Evolutionary conservation across 495 filamentous ascomycete genomes (phyloP), one percentile per base, ranked within the genome.

Genomic region (Hypoxylon subgilvum): DNA sequence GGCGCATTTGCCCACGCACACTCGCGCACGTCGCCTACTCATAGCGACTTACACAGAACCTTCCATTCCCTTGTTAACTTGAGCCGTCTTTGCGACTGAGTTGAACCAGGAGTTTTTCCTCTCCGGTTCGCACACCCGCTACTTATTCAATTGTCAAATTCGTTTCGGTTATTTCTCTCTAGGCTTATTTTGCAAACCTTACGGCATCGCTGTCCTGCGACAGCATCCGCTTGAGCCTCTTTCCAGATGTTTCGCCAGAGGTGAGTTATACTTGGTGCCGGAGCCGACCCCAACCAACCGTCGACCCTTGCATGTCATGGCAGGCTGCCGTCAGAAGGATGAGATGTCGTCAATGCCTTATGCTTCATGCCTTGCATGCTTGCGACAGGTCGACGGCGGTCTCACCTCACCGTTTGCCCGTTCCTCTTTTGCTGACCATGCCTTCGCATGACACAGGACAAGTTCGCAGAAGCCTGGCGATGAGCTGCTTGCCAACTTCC

Each of bases 381-480:
- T 47, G 53, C 53, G 48, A 57, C 43, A 45, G 21, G 18, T 40
- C 31, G n/a, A n/a, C n/a, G n/a, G n/a, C n/a, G n/a, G n/a, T n/a
- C n/a, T n/a, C n/a, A n/a, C n/a, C n/a, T n/a, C n/a, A n/a, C n/a
- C n/a, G n/a, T n/a, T n/a, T 30, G 28, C 16, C 38, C 45, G 14
- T 21, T 34, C 38, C 34, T 17, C 8, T n/a, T 39, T 27, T 62
- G 51, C 70, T 76, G 38, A 76, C 70, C 13, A 13, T 32, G 27
- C 6, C 21, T 46, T 32, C 48, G 28, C 44, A 55, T 52, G 47
- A 52, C 57, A 34, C 68, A 95, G 90, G 64, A 89, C 85, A 64
- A 92, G 85, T 65, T 85, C 88, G 36, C 91, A 92, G 73, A 96
- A 96, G 78, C 92, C 92, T 32, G 85, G 82, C 65, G 86, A 90